Conservation (phyloP, 495 filamentous ascomycete species). For the Hyaloscypha hepaticicola region DNA sequence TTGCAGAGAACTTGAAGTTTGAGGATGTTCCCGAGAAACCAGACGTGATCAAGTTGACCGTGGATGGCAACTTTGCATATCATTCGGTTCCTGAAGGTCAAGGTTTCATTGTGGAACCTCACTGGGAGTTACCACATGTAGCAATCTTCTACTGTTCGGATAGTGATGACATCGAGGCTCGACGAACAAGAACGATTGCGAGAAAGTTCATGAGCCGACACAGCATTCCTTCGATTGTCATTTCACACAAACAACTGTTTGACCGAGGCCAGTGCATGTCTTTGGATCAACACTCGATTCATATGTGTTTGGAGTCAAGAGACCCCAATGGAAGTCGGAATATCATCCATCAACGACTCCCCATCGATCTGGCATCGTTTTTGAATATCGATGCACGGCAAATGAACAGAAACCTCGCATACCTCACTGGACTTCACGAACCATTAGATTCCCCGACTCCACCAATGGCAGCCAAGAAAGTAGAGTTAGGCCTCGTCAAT, state of each 20-base stretch:
- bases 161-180: conserved; percentile 46
- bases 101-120: conserved; percentile 38
- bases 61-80: conserved; percentile 55
- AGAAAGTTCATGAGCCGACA: conserved; percentile 66
- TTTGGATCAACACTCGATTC: conserved; percentile 45
- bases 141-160: conserved; percentile 67
- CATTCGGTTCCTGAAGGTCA: conserved; percentile 28
- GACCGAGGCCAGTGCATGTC: conserved; percentile 26
- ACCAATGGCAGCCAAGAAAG: not conserved
- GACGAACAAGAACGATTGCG: conserved; percentile 53
- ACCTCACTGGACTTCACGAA: conserved; percentile 47
- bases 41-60: conserved; percentile 49
- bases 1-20: conserved; percentile 46
- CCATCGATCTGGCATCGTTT: conserved; percentile 73
- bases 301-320: conserved; percentile 68
- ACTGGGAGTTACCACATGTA: conserved; percentile 70
- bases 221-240: conserved; percentile 62
- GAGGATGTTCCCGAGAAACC: conserved; percentile 32
- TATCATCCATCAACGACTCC: conserved; percentile 56
- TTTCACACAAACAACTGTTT: conserved; percentile 56
- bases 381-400: conserved; percentile 69
- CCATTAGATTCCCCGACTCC: conserved; percentile 10
- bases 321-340: conserved; percentile 48
- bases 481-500: not conserved
- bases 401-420: conserved; percentile 72